phyloP scores from a whole-genome alignment of 208 protist species.

The Trypanosoma vivax region DNA sequence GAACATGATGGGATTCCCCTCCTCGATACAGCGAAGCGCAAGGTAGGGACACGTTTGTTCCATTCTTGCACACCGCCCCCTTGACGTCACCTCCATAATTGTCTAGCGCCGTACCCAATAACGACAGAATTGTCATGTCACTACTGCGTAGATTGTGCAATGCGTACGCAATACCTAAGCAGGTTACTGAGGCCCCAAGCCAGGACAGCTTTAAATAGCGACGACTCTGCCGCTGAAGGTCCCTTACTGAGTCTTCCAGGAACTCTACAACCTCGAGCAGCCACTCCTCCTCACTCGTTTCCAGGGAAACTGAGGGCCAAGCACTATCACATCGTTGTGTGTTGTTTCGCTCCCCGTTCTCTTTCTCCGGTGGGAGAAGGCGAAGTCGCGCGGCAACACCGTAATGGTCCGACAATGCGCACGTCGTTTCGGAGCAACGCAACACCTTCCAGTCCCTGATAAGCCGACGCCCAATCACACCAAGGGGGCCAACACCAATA shows the following conservation, averaged over 20 bases:
- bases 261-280: constrained; percentile 30
- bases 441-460: background rate
- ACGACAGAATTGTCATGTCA: background rate
- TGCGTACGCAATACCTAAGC: constrained; percentile 27
- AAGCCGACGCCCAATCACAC: too few relatives aligned
- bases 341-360: background rate
- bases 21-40: too few relatives aligned
- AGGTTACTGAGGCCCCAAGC: constrained; percentile 22
- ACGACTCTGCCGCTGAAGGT: constrained; percentile 33
- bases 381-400: constrained; percentile 67
- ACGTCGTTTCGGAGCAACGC: constrained; percentile 9
- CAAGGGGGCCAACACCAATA: too few relatives aligned
- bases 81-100: too few relatives aligned
- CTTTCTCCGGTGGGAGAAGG: constrained; percentile 12
- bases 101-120: too few relatives aligned
- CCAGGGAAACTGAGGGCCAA: too few relatives aligned
- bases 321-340: background rate
- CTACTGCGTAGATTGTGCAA: constrained; percentile 5
- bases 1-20: too few relatives aligned
- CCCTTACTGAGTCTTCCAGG: constrained; percentile 34
- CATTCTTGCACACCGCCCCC: too few relatives aligned
- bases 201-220: constrained; percentile 29
- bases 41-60: too few relatives aligned
- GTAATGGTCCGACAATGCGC: constrained; percentile 83
- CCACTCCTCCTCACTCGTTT: constrained; percentile 43